Conservation (phyloP, 148 eudicot genomes). For the Amaranthus hypochondriacus region DNA sequence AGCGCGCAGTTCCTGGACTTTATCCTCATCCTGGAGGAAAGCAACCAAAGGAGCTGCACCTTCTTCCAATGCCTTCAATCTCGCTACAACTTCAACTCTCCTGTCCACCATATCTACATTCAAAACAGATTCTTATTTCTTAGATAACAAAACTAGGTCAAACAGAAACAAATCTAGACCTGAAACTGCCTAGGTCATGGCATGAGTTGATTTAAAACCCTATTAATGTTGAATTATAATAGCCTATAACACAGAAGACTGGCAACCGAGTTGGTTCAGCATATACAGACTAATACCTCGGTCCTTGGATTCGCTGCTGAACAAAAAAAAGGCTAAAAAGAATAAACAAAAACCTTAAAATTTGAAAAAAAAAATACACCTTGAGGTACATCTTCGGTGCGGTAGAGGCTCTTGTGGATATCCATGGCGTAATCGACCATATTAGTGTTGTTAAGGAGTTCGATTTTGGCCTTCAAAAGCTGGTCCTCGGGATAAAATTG, state of each 20-base stretch:
- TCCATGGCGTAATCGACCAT: constrained; percentile 99
- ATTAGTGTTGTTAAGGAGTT: constrained; percentile 78
- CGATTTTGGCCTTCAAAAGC: constrained; percentile 77
- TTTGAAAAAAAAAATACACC: constrained; percentile 29
- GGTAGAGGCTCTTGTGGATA: constrained; percentile 85
- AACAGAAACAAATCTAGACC: no score
- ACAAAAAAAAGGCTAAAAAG: background rate
- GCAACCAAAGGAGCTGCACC: constrained; percentile 69
- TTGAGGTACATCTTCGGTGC: constrained; percentile 85
- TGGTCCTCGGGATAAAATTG: constrained; percentile 56
- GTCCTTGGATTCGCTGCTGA: no score
- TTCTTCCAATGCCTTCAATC: constrained; percentile 77
- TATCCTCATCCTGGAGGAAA: constrained; percentile 70
- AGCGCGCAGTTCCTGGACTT: constrained; percentile 78
- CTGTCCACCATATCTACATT: constrained; percentile 82
- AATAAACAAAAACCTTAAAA: background rate
- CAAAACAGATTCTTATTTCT: no score
- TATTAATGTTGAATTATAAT: no score
- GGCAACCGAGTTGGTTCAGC: no score
- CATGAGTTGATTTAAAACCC: no score
- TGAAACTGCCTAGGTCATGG: no score
- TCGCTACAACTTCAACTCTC: constrained; percentile 79
- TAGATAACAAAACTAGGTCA: no score
- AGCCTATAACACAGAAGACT: no score
- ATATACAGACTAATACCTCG: no score